Evolutionary conservation across 2,329 filamentous ascomycete genomes (phyloP).

Genomic region (Alternaria sp.): DNA sequence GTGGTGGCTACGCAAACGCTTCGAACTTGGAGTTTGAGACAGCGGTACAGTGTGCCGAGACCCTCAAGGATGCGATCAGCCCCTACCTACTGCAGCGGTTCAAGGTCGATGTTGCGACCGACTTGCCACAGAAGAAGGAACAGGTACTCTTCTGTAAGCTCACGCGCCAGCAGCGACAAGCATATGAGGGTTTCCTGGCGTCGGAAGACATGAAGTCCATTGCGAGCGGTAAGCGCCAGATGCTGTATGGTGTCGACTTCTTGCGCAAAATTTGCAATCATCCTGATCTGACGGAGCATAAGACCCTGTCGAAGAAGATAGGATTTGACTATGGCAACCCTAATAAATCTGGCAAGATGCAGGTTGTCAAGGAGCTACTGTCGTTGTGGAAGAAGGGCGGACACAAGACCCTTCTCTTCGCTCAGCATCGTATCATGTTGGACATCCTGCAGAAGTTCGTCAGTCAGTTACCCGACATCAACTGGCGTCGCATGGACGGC

Average conservation of each 20-base stretch:
- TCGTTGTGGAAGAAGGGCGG: slow-evolving; percentile 90
- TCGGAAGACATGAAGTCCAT: slow-evolving; percentile 90
- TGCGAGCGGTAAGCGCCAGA: slow-evolving; percentile 74
- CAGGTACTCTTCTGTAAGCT: slow-evolving; percentile 96
- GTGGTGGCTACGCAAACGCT: slow-evolving; percentile 94
- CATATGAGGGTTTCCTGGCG: slow-evolving; percentile 80
- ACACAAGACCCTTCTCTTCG: slow-evolving; percentile 92
- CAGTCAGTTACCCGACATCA: slow-evolving; percentile 69
- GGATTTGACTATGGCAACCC: slow-evolving; percentile 80
- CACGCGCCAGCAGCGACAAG: slow-evolving; percentile 76
- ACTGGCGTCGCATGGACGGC: slow-evolving; percentile 91
- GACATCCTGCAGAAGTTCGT: slow-evolving; percentile 90
- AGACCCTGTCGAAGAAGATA: slow-evolving; percentile 62
- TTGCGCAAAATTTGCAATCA: slow-evolving; percentile 98
- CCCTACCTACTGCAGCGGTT: slow-evolving; percentile 91
- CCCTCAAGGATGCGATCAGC: slow-evolving; percentile 89
- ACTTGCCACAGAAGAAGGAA: slow-evolving; percentile 94
- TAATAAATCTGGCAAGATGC: slow-evolving; percentile 90
- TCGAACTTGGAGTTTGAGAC: slow-evolving; percentile 94
- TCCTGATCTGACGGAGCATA: slow-evolving; percentile 82
- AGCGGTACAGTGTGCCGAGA: slow-evolving; percentile 91
- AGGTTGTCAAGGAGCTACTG: slow-evolving; percentile 86
- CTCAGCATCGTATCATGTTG: slow-evolving; percentile 93
- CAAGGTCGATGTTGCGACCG: slow-evolving; percentile 91
- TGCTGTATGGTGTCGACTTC: slow-evolving; percentile 88